Conservation (phyloP, 169 alveolate genomes). For the Toxoplasma gondii region DNA sequence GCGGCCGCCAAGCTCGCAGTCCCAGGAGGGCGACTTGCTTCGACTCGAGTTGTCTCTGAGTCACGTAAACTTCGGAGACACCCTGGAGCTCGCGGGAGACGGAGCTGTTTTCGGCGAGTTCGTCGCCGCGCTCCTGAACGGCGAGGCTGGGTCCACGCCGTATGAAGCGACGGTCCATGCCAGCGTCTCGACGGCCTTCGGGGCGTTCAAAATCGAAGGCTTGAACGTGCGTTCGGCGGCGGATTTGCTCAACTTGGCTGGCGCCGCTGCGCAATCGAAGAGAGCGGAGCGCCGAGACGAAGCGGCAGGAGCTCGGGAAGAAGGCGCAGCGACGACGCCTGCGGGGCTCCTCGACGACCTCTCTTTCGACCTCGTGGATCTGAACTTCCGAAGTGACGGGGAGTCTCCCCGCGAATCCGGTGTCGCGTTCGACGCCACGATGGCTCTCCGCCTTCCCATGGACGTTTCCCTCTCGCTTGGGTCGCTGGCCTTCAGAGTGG, state of each 20-base stretch:
- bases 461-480: conserved; percentile 45
- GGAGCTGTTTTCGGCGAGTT: not conserved
- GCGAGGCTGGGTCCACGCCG: not conserved
- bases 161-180: conserved; percentile 16
- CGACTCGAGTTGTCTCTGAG: not conserved
- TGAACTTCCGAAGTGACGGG: not conserved
- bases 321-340: not conserved
- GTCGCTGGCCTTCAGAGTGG: conserved; percentile 29
- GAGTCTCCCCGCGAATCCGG: not conserved
- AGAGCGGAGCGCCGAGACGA: not conserved
- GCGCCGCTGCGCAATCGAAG: not conserved
- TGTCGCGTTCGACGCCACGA: not conserved
- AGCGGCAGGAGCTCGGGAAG: not conserved
- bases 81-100: not conserved
- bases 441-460: conserved; percentile 27
- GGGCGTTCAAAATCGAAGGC: not conserved
- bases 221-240: not conserved
- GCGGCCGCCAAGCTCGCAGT: not conserved
- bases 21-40: conserved; percentile 21
- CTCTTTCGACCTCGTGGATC: not conserved
- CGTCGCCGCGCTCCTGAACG: not conserved
- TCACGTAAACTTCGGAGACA: not conserved
- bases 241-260: not conserved
- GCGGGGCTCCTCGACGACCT: not conserved
- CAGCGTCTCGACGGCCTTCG: conserved; percentile 2